Evolutionary conservation across 495 filamentous ascomycete species (phyloP), one percentile per base, ranked within the genome.

Genomic region (Penicillium bialowiezense): DNA sequence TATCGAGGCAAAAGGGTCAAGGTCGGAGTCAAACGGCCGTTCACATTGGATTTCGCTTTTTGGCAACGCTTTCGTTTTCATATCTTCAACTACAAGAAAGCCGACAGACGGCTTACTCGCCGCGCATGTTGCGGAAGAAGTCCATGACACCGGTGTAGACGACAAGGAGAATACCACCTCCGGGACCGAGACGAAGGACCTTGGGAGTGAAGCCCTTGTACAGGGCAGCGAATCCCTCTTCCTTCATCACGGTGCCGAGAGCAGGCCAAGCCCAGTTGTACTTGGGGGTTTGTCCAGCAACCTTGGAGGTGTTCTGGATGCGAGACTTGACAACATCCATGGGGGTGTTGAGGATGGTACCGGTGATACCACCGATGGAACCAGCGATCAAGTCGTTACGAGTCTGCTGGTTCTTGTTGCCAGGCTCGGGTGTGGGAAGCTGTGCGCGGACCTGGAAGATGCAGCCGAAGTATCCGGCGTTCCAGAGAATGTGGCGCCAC

Each of bases 181-280:
- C 90, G 19, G 90, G 90, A 17, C 90, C 90, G 44, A 95, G 70
- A 71, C 90, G 79, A 44, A 95, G 76, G 28, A 98, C 92, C 80
- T 98, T 98, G 35, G 93, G 93, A 32, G 95, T 50, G 77, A 98
- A 98, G 5, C 93, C 93, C 79, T 98, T 98, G 75, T 98, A 98
- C 39, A 98, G 75, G 10, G 93, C 93, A 13, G 67, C 73, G 61
- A 96, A 93, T 9, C 93, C 93, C 64, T 98, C 93, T 74, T 98
- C 93, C 72, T 81, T 90, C 71, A 89, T 84, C 37, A 98, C 89
- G 14, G 87, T 89, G 14, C 77, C 86, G 14, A 96, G 73, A 34
- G 88, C 84, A 28, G 89, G 88, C 79, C 84, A 95, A 13, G 93
- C 95, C 93, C 93, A 98, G 77, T 96, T 96, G 73, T 98, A 98